Percentiles rank a stretch among this genome's conserved stretches.
Conservation (phyloP, 441 rosid species). For the Gossypium lobatum region DNA sequence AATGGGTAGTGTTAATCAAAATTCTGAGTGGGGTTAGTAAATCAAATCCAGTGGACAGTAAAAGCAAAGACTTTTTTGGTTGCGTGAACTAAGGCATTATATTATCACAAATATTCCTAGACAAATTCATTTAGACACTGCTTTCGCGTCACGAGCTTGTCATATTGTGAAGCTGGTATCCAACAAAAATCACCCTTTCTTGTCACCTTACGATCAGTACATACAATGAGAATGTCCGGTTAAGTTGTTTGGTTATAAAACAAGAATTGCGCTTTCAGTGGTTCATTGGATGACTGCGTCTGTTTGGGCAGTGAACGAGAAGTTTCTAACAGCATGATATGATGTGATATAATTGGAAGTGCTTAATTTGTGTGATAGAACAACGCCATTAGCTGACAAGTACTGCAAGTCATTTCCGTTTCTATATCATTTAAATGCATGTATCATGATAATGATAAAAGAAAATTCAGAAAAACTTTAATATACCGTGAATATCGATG, state of each 20-base stretch:
- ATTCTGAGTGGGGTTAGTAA: neutral
- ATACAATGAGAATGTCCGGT: neutral
- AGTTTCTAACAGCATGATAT: neutral
- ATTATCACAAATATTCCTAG: neutral
- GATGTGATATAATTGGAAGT: neutral
- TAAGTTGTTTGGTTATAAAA: neutral
- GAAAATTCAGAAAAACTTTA: neutral
- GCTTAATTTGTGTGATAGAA: neutral
- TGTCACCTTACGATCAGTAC: neutral
- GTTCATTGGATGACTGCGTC: neutral
- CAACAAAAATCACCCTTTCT: neutral
- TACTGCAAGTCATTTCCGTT: neutral
- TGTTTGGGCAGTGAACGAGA: neutral
- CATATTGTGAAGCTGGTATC: neutral
- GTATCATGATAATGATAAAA: too few species aligned
- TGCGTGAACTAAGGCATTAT: constrained; percentile 1
- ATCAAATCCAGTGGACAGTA: neutral
- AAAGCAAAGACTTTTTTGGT: neutral
- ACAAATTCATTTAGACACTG: constrained; percentile 2
- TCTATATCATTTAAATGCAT: neutral
- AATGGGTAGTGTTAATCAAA: too few species aligned
- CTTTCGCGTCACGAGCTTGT: neutral
- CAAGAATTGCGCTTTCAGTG: neutral
- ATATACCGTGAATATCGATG: neutral
- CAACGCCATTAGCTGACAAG: neutral